Conservation (phyloP, 768 basidiomycete genomes). For the Phlebiopsis flavidoalba region DNA sequence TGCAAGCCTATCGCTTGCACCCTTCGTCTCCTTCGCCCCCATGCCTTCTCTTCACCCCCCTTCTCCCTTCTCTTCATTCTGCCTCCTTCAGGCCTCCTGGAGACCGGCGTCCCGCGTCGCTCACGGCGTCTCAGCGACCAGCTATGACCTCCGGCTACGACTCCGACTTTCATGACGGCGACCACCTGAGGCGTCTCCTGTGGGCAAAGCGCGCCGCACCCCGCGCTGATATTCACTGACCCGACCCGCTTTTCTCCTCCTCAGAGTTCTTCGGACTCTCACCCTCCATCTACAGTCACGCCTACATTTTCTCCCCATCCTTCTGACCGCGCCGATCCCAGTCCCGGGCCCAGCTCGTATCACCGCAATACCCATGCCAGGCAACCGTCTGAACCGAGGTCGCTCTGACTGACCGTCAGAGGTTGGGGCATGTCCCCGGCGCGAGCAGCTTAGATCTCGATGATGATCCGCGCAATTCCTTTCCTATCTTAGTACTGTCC, state of each 20-base stretch:
- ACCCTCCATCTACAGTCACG: slow-evolving; percentile 63
- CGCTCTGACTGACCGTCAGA: slow-evolving; percentile 30
- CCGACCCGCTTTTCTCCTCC: slow-evolving; percentile 47
- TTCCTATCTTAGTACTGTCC: slow-evolving; percentile 11
- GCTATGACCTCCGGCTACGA: slow-evolving; percentile 27
- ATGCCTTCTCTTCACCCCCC: slow-evolving; percentile 3
- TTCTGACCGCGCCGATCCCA: slow-evolving; percentile 26
- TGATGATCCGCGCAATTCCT: slow-evolving; percentile 28
- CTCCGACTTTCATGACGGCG: slow-evolving; percentile 32
- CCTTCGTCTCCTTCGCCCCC: slow-evolving; percentile 3
- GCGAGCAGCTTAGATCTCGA: slow-evolving; percentile 54
- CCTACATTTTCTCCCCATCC: slow-evolving; percentile 52
- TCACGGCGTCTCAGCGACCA: slow-evolving; percentile 15
- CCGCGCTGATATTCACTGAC: slow-evolving; percentile 42
- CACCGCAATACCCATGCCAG: slow-evolving; percentile 21
- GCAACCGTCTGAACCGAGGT: slow-evolving; percentile 16
- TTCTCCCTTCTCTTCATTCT: slow-evolving; percentile 16
- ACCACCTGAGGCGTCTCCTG: slow-evolving; percentile 45
- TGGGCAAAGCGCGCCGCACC: slow-evolving; percentile 46
- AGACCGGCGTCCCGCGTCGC: slow-evolving; percentile 14
- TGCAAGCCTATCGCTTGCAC: neutral
- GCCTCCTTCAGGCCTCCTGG: slow-evolving; percentile 15
- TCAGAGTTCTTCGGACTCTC: slow-evolving; percentile 61
- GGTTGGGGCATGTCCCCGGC: slow-evolving; percentile 41
- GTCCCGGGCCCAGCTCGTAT: slow-evolving; percentile 24